Percentiles rank a stretch among this genome's conserved stretches.
Conservation (phyloP, 164 flowering plant species). For the Chimonanthus praecox region DNA sequence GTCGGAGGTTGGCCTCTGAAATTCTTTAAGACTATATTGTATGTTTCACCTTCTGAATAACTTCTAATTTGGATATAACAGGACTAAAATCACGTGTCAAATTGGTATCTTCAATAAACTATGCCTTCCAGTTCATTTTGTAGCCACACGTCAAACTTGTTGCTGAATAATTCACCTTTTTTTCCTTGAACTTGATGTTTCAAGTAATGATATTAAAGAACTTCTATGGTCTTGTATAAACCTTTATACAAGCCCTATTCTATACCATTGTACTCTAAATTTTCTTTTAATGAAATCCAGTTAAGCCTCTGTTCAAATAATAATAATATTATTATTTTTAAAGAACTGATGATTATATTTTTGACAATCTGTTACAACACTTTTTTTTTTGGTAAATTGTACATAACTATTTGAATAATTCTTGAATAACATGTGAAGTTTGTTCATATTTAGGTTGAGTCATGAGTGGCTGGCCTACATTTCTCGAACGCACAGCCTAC, state of each 20-base stretch:
- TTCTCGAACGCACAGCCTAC: conserved; percentile 72
- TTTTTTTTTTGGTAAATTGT: neutral
- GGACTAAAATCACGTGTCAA: neutral
- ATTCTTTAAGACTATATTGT: neutral
- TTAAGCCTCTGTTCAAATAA: no score
- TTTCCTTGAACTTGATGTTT: no score
- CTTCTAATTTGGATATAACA: neutral
- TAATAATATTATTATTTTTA: no score
- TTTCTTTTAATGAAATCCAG: no score
- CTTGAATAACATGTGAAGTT: neutral
- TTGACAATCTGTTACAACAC: neutral
- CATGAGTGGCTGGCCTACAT: conserved; percentile 97
- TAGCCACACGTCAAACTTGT: neutral
- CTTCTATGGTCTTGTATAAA: no score
- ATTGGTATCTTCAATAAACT: neutral
- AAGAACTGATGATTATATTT: no score
- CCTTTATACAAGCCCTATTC: no score
- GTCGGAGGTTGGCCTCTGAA: conserved; percentile 57
- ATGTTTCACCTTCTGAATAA: neutral
- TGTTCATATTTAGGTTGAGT: conserved; percentile 53
- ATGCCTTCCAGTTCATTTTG: neutral
- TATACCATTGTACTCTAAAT: no score
- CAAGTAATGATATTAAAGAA: no score
- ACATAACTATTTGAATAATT: neutral
- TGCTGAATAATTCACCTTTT: no score